phyloP scores from a whole-genome alignment of 441 rosid species.

The Francoa sonchifolia region DNA sequence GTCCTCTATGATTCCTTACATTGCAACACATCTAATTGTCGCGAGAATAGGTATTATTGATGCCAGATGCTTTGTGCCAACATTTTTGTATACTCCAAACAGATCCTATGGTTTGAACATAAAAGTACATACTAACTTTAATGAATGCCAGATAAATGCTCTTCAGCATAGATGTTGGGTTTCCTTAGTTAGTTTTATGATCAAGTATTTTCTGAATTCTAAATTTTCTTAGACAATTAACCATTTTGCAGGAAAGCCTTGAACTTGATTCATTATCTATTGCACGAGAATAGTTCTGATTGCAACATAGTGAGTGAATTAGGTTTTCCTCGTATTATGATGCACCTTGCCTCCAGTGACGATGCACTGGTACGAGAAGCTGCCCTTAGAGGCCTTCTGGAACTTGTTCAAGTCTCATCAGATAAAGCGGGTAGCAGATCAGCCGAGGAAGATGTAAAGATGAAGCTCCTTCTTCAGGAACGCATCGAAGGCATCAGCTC shows the following conservation, averaged over 20 bases:
- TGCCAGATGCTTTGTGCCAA: no score
- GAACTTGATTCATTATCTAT: constrained; percentile 70
- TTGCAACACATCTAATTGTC: no score
- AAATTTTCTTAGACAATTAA: neutral
- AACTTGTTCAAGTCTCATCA: constrained; percentile 38
- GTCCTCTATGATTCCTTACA: no score
- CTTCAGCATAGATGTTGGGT: no score
- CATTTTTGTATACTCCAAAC: no score
- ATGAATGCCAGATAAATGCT: no score
- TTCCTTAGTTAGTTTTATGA: no score
- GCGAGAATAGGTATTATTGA: no score
- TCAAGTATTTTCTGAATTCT: neutral
- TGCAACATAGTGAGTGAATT: constrained; percentile 44
- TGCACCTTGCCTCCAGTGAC: constrained; percentile 71
- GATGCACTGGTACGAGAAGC: constrained; percentile 71
- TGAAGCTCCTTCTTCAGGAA: constrained; percentile 63
- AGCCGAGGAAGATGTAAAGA: constrained; percentile 39
- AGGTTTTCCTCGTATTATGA: constrained; percentile 65
- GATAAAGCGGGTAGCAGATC: constrained; percentile 20
- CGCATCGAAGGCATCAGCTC: constrained; percentile 41
- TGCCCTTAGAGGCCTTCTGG: constrained; percentile 68
- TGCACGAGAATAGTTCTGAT: constrained; percentile 65
- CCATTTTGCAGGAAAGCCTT: constrained; percentile 63
- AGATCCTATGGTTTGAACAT: no score
- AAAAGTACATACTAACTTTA: no score